A percentile compares a stretch with the other conserved stretches of the same genome.
These are phyloP conservation scores for Oropetium thomaeum DNA, from an alignment of 176 grass and related monocot genomes.

Conservation along the genomic window DNA sequence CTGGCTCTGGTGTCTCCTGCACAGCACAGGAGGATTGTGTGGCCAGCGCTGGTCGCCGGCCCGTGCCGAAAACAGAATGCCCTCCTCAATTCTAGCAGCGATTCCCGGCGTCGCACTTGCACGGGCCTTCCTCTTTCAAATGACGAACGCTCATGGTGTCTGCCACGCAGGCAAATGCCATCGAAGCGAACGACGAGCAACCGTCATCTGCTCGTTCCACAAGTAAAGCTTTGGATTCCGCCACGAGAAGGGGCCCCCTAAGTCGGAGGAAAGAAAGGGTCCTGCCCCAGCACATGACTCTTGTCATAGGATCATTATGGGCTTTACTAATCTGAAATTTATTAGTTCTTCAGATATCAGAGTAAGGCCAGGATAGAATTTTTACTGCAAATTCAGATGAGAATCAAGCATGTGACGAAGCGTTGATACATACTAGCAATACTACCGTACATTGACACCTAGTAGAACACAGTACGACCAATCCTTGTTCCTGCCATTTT, in stretches of 20 bases:
- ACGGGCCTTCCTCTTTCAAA: neutral
- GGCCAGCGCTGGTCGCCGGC: no score
- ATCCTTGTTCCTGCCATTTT: constrained; percentile 57
- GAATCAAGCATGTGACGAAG: no score
- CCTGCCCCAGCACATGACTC: constrained; percentile 16
- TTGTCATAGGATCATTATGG: neutral
- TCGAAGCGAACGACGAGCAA: constrained; percentile 19
- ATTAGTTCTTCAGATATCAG: no score
- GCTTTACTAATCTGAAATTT: no score
- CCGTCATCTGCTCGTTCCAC: neutral
- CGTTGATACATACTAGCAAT: no score
- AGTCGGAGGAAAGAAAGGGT: neutral
- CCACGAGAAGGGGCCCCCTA: neutral
- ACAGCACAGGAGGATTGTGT: no score
- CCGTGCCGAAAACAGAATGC: neutral
- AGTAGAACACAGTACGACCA: constrained; percentile 14
- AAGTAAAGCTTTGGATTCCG: constrained; percentile 43
- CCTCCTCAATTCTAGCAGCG: neutral
- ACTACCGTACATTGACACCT: no score
- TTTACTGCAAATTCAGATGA: no score
- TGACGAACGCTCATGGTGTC: neutral
- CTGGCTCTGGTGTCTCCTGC: no score
- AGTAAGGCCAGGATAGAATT: neutral
- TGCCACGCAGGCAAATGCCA: neutral
- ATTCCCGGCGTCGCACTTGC: neutral